phyloP scores from a whole-genome alignment of 129 eudicot genomes.

The Erigeron canadensis region DNA sequence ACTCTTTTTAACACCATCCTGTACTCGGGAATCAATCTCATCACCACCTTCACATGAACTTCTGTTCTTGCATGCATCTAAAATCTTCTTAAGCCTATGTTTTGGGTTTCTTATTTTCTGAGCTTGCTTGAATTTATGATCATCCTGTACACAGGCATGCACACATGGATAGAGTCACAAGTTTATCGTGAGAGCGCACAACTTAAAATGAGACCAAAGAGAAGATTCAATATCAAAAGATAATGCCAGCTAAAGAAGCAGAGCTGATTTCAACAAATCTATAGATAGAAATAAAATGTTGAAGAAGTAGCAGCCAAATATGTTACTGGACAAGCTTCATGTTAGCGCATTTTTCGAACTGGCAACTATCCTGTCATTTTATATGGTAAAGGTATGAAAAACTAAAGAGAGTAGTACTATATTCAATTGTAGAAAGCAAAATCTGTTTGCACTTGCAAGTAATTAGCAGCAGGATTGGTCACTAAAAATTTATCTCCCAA shows the following conservation, averaged over 20 bases:
- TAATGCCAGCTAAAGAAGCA: not conserved
- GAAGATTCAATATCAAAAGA: not conserved
- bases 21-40: constrained; percentile 71
- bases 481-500: too few relatives aligned
- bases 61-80: constrained; percentile 86
- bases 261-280: too few relatives aligned
- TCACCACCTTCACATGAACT: constrained; percentile 92
- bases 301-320: too few relatives aligned
- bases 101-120: constrained; percentile 83
- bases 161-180: not conserved
- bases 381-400: too few relatives aligned
- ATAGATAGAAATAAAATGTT: too few relatives aligned
- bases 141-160: constrained; percentile 45
- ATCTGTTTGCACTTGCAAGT: too few relatives aligned
- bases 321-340: too few relatives aligned
- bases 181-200: not conserved
- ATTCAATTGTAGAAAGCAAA: too few relatives aligned
- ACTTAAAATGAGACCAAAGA: not conserved
- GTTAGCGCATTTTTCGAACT: too few relatives aligned
- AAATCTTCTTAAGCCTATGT: constrained; percentile 69
- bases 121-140: constrained; percentile 87
- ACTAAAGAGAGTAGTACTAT: too few relatives aligned
- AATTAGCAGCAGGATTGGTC: too few relatives aligned
- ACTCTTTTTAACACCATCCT: constrained; percentile 58
- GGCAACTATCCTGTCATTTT: too few relatives aligned